phyloP scores from a whole-genome alignment of 768 basidiomycete genomes.

The Tubosaeta brunneosetosa region DNA sequence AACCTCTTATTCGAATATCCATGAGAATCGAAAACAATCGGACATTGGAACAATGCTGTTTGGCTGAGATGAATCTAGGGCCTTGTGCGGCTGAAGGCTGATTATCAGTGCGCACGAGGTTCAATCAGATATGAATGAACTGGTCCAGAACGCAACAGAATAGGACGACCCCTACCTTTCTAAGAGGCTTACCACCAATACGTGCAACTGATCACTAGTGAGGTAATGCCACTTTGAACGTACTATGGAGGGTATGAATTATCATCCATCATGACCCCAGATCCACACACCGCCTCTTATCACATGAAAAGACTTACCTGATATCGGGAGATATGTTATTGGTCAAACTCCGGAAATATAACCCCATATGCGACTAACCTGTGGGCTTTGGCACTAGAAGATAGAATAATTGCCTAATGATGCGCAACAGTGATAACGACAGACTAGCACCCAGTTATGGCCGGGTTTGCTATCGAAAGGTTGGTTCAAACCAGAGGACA shows the following conservation, averaged over 20 bases:
- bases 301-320: background rate
- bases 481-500: background rate
- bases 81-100: constrained; percentile 3
- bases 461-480: background rate
- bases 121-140: constrained; percentile 3
- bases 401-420: background rate
- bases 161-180: constrained; percentile 3
- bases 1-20: background rate
- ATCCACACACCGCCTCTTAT: constrained; percentile 1
- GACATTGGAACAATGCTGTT: background rate
- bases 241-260: background rate
- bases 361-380: background rate
- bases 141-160: constrained; percentile 5
- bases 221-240: background rate
- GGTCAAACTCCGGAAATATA: background rate
- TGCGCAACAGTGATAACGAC: background rate
- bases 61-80: background rate
- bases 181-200: background rate
- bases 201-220: background rate
- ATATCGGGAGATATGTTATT: background rate
- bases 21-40: background rate
- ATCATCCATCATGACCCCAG: background rate
- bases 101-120: background rate
- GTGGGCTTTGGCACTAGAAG: background rate
- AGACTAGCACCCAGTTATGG: background rate